A percentile compares a stretch with the other conserved stretches of the same genome.
Conservation (phyloP, 108 stramenopile genomes). For the Hondaea fermentalgiana region DNA sequence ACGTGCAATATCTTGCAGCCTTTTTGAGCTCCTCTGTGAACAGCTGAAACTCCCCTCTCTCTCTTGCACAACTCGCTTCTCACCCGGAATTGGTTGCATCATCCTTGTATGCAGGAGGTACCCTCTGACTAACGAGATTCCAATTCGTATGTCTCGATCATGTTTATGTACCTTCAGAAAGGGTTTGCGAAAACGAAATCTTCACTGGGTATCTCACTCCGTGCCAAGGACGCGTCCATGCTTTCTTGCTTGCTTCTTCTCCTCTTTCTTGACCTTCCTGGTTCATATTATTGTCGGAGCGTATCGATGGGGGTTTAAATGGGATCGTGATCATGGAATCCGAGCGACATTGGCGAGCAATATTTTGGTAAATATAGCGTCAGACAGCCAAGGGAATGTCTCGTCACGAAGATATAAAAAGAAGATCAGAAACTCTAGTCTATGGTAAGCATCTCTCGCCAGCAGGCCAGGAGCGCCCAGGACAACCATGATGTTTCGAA, state of each 20-base stretch:
- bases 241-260: not conserved
- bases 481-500: too few species aligned
- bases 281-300: not conserved
- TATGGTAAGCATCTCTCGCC: not conserved
- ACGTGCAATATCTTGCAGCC: not conserved
- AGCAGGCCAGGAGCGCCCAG: too few species aligned
- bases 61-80: not conserved
- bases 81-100: not conserved
- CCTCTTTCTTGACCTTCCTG: not conserved
- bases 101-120: not conserved
- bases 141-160: not conserved
- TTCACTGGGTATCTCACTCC: not conserved
- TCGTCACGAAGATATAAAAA: not conserved
- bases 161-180: not conserved
- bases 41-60: not conserved
- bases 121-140: constrained; percentile 4
- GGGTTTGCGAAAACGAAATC: constrained; percentile 5
- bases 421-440: not conserved
- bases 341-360: not conserved
- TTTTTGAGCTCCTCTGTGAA: not conserved
- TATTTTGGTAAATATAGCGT: not conserved
- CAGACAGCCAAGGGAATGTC: not conserved
- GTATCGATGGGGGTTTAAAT: not conserved
- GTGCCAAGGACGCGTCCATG: not conserved
- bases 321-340: not conserved